Percentiles rank a stretch among this genome's conserved stretches.
These are phyloP conservation scores for Epichloe elymi DNA, from an alignment of 2,329 filamentous ascomycete genomes.

Conservation along the genomic window DNA sequence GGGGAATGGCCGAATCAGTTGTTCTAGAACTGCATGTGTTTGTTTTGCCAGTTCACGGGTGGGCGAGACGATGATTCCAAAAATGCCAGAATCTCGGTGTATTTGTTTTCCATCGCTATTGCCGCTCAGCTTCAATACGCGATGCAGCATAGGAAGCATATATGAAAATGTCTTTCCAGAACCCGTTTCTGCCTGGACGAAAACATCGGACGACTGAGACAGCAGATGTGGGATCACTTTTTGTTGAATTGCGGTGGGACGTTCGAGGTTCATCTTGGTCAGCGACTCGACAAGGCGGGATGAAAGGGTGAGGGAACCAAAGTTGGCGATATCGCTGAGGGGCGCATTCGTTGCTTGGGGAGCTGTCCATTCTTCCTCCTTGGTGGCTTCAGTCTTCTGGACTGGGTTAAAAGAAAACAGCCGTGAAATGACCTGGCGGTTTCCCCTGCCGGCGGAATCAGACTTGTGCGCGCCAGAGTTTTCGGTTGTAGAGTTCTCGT, in stretches of 20 bases:
- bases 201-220: conserved; percentile 74
- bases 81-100: conserved; percentile 75
- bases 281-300: conserved; percentile 70
- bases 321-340: conserved; percentile 71
- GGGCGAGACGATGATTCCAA: conserved; percentile 86
- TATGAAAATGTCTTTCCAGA: conserved; percentile 98
- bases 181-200: conserved; percentile 92
- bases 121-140: conserved; percentile 65
- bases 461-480: conserved; percentile 9
- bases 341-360: conserved; percentile 82
- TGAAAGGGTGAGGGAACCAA: conserved; percentile 74
- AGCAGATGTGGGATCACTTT: conserved; percentile 72
- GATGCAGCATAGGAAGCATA: conserved; percentile 78
- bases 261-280: conserved; percentile 75
- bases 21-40: conserved; percentile 76
- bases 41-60: conserved; percentile 92
- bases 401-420: conserved; percentile 84
- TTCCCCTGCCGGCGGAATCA: conserved; percentile 10
- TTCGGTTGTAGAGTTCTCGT: conserved; percentile 8
- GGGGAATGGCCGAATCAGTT: conserved; percentile 78
- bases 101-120: conserved; percentile 42
- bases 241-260: conserved; percentile 89
- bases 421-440: conserved; percentile 64
- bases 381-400: conserved; percentile 49
- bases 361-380: conserved; percentile 36